Base-by-base conservation (phyloP, 208 protist genomes). In the Acanthamoeba lenticulata region DNA sequence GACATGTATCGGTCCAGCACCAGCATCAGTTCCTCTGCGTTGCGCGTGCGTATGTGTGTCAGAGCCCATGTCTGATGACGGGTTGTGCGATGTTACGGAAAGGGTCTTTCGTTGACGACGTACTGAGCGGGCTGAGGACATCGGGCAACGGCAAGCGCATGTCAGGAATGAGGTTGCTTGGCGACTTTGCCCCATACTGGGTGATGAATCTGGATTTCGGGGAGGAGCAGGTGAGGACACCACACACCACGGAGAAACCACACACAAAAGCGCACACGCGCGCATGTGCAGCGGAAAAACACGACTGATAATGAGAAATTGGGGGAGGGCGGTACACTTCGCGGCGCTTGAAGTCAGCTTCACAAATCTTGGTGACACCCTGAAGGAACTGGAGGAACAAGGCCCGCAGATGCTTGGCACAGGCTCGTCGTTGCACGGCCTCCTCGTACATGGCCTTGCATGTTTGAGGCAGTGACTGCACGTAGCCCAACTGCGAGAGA, bases 361-460 rank as follows among this genome's bases (percentile, higher is more conserved):
- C 83, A 49, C 83, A 47, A 6, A 90, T 65, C 57, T 65, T 90
- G 29, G 83, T 47, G 36, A 90, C 47, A 5, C 42, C 27, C 21
- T 67, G 42, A 24, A 21, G 11, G n/a, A 57, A 90, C 1, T 55
- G 47, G 52, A 9, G 34, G 11, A 65, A 7, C 32, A 90, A 38
- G 21, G 27, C 32, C 29, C n/a, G 4, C 24, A 90, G 44, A 19
- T 67, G 42, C n/a, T 44, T 67, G 9, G 34, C 83, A 34, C 60
- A 90, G 52, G 27, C 49, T 36, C 65, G 60, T 24, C 83, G 83
- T 0, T 47, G 47, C n/a, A 42, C 40, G 24, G 65, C 83, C 83
- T 90, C 83, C 15, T 90, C 83, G 40, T 83, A 17, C 52, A 90
- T 1, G 52, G 83, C 83, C 34, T 42, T 47, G 17, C 38, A 90